These are phyloP conservation scores for Yamadazyma buinensis DNA, from an alignment of 1,139 yeast species.

Conservation along the genomic window DNA sequence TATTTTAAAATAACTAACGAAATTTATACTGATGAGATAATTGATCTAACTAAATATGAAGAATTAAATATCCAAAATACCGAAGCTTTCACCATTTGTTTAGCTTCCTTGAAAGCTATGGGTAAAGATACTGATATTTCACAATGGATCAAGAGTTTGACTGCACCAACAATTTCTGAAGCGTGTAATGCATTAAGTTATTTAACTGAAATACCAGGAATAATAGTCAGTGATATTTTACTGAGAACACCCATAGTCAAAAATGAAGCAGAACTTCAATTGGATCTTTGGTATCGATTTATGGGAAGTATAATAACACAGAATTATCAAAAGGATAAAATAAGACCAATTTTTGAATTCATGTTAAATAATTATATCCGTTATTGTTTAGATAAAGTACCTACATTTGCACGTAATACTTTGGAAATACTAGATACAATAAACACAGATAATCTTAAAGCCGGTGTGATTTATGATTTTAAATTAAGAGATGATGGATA, in stretches of 20 bases:
- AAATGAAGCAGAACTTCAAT: conserved; percentile 31
- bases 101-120: conserved; percentile 2
- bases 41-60: neutral
- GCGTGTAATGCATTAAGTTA: conserved; percentile 27
- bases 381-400: conserved; percentile 20
- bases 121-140: conserved; percentile 12
- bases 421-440: conserved; percentile 4
- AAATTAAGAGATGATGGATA: conserved; percentile 9
- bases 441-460: neutral
- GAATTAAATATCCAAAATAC: neutral
- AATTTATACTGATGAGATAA: neutral
- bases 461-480: neutral
- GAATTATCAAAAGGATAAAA: conserved; percentile 15
- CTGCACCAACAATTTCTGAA: conserved; percentile 21
- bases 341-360: conserved; percentile 23
- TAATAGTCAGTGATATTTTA: conserved; percentile 31
- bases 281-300: conserved; percentile 33
- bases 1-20: neutral
- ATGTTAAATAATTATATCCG: conserved; percentile 25
- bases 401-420: conserved; percentile 15
- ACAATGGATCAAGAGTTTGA: conserved; percentile 28
- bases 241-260: conserved; percentile 32
- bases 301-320: conserved; percentile 16
- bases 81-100: conserved; percentile 1
- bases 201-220: conserved; percentile 32